Conservation (phyloP, 2,329 filamentous ascomycete genomes). For the Penicillium sp. region DNA sequence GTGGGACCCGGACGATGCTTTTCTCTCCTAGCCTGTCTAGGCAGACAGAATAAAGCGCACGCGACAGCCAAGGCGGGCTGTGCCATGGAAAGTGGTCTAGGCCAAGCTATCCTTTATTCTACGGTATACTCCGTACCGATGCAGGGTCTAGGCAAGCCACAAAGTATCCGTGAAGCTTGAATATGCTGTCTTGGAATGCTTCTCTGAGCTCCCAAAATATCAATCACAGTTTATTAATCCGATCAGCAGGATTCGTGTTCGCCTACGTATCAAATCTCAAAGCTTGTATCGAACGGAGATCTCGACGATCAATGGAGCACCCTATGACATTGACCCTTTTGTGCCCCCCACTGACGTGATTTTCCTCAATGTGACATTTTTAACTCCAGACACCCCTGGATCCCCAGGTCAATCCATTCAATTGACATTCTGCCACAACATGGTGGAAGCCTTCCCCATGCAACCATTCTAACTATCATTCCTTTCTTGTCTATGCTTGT, state of each 20-base stretch:
- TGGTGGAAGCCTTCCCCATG: background rate
- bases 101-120: background rate
- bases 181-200: background rate
- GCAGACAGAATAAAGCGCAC: background rate
- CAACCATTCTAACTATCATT: background rate
- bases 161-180: background rate
- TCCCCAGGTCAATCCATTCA: background rate
- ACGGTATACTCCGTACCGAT: background rate
- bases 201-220: background rate
- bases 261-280: background rate
- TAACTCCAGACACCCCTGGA: background rate
- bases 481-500: background rate
- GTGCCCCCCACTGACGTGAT: constrained; percentile 4
- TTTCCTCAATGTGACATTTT: background rate
- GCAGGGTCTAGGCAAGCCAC: background rate
- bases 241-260: background rate
- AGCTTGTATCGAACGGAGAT: background rate
- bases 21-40: background rate
- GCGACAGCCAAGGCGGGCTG: background rate
- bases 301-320: background rate
- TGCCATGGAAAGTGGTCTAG: background rate
- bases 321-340: background rate
- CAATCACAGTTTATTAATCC: background rate
- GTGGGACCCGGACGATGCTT: background rate
- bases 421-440: background rate